Conservation (phyloP, 352 stramenopile genomes). For the Phytophthora nicotianae region DNA sequence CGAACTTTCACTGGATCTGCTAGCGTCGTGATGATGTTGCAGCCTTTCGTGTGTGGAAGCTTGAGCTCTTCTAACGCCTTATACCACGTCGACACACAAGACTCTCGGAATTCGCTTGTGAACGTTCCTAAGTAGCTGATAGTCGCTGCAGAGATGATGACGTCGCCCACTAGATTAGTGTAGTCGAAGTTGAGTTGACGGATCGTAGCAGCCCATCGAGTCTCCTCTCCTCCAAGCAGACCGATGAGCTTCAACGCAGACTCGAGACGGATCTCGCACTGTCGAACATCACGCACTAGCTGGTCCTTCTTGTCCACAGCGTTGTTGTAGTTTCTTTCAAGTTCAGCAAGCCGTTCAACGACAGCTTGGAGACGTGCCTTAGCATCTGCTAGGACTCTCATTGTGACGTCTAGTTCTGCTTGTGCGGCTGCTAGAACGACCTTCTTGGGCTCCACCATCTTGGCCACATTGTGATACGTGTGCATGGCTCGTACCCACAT, state of each 20-base stretch:
- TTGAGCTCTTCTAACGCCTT: conserved; percentile 64
- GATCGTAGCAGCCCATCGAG: conserved; percentile 88
- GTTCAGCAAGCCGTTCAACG: conserved; percentile 88
- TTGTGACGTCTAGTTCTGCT: conserved; percentile 86
- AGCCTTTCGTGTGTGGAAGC: conserved; percentile 85
- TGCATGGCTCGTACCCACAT: conserved; percentile 95
- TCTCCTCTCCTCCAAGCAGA: conserved; percentile 90
- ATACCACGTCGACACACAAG: conserved; percentile 87
- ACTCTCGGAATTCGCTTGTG: conserved; percentile 92
- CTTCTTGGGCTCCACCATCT: conserved; percentile 94
- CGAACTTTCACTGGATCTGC: conserved; percentile 91
- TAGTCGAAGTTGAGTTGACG: conserved; percentile 78
- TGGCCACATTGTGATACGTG: conserved; percentile 92
- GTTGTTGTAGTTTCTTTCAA: conserved; percentile 89
- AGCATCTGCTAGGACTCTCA: conserved; percentile 86
- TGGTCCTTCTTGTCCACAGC: conserved; percentile 90
- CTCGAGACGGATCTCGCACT: conserved; percentile 89
- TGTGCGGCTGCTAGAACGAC: conserved; percentile 83
- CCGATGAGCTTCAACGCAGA: conserved; percentile 92
- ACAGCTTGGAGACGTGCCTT: conserved; percentile 85
- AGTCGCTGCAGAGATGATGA: conserved; percentile 90
- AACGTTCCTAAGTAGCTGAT: conserved; percentile 95
- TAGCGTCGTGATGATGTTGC: conserved; percentile 90
- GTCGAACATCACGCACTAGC: conserved; percentile 73
- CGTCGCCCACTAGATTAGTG: conserved; percentile 91